Evolutionary conservation across 208 protist species (phyloP), one percentile per base, ranked within the genome.

Genomic region (Leishmania turanica): DNA sequence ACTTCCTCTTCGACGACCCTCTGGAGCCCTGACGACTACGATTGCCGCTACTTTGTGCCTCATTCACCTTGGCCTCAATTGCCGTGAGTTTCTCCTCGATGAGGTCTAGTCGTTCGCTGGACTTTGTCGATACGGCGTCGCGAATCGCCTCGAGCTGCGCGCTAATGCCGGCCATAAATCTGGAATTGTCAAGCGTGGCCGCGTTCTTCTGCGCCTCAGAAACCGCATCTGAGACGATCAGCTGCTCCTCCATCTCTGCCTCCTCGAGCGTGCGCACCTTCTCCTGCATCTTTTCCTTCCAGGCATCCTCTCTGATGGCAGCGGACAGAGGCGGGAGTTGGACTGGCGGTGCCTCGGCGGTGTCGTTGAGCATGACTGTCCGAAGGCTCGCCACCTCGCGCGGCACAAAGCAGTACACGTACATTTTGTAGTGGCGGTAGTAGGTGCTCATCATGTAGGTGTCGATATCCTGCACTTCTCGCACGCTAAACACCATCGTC

Each of bases 401-500:
- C 13, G 90, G 89, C 49, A 96, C 89, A 81, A 98, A 98, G 66
- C 92, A 93, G 77, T 95, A 98, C 40, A 90, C 77, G 87, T 98
- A 98, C 91, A 98, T 95, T 84, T 97, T 98, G 82, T 97, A 98
- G 76, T 98, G 94, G 15, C 94, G 88, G 84, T 95, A 97, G 85
- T 98, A 98, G 47, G 93, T 96, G 53, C 79, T 84, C 37, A 98
- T 83, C 13, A 98, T 64, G 81, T 98, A 98, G 70, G 95, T 93
- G 71, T 96, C 92, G 62, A 98, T 89, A 34, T 92, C 92, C 60
- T 96, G 90, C 31, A 96, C 95, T 60, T 98, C 95, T 13, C 80
- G 82, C 5, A 97, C 69, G 77, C 85, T 89, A 81, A 98, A 98
- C 15, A 98, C 88, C 80, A 91, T 91, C 53, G 91, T 90, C 19